Percentiles rank a stretch among this genome's conserved stretches.
phyloP scores from a whole-genome alignment of 2,329 filamentous ascomycete species.

The Scedosporium dehoogii region DNA sequence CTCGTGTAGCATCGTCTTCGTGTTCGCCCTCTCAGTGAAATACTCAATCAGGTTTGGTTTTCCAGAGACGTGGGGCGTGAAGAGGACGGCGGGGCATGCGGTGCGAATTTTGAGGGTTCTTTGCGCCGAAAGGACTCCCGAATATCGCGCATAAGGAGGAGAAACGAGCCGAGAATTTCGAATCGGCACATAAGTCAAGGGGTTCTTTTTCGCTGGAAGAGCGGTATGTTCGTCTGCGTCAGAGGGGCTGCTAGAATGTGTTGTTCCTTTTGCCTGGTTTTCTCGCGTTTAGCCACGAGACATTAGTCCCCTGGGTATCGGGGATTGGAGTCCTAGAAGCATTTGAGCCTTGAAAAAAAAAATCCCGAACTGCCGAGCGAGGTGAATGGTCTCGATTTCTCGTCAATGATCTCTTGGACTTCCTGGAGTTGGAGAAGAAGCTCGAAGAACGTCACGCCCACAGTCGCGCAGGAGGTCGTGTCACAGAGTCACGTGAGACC shows the following conservation, averaged over 20 bases:
- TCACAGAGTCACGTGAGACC: not conserved
- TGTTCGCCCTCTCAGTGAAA: not conserved
- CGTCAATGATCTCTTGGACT: too few species aligned
- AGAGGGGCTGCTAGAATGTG: not conserved
- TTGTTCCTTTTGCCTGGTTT: too few species aligned
- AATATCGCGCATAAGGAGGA: constrained; percentile 33
- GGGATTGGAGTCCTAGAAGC: too few species aligned
- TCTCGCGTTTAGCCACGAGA: too few species aligned
- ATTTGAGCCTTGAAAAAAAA: too few species aligned
- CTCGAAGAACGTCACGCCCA: too few species aligned
- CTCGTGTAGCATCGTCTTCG: constrained; percentile 77
- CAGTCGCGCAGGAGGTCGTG: not conserved
- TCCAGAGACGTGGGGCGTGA: not conserved
- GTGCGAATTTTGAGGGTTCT: not conserved
- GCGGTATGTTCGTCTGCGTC: too few species aligned
- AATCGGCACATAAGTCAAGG: constrained; percentile 38
- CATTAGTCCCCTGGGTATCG: too few species aligned
- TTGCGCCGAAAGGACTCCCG: not conserved
- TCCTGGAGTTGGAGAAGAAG: too few species aligned
- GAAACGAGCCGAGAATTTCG: constrained; percentile 39
- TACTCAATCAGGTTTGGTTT: not conserved
- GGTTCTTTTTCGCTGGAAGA: not conserved
- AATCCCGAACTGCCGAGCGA: too few species aligned
- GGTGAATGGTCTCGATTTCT: too few species aligned
- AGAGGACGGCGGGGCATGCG: constrained; percentile 8